Percentiles rank a stretch among this genome's conserved stretches.
These are phyloP conservation scores for Polyplosphaeria fusca DNA, from an alignment of 495 filamentous ascomycete species.

Conservation along the genomic window DNA sequence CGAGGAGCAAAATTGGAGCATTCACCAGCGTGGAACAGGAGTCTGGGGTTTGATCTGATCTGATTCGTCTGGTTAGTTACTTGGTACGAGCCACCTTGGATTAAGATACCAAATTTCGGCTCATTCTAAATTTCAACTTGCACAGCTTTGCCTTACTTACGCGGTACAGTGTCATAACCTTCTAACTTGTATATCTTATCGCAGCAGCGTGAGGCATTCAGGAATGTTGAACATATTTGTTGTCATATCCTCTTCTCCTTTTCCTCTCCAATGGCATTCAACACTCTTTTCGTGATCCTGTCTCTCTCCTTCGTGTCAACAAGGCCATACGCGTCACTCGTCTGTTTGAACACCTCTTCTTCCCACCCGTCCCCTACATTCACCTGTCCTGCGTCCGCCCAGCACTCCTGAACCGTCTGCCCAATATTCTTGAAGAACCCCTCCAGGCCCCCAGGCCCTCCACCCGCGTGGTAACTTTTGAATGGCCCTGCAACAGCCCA, in stretches of 20 bases:
- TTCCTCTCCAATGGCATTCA: conserved; percentile 32
- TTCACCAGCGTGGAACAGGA: neutral
- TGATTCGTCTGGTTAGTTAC: no score
- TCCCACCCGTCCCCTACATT: conserved; percentile 45
- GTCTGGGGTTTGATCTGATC: neutral
- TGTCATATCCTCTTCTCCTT: conserved; percentile 6
- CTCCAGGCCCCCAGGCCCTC: conserved; percentile 53
- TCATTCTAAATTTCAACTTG: no score
- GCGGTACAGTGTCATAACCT: no score
- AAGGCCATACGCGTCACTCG: conserved; percentile 37
- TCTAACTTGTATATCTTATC: no score
- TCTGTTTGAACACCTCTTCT: conserved; percentile 33
- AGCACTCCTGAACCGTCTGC: conserved; percentile 53
- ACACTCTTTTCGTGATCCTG: conserved; percentile 35
- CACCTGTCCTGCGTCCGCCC: conserved; percentile 49
- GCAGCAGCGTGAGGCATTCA: no score
- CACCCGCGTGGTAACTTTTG: conserved; percentile 60
- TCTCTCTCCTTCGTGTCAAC: conserved; percentile 37
- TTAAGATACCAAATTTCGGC: no score
- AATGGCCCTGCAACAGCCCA: conserved; percentile 60
- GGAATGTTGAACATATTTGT: no score
- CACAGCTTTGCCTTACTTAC: conserved; percentile 45
- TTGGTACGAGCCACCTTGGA: no score
- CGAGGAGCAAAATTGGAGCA: neutral
- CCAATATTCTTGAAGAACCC: conserved; percentile 57